Evolutionary conservation across 148 eudicot genomes (phyloP).

Genomic region (Chenopodium berlandieri): DNA sequence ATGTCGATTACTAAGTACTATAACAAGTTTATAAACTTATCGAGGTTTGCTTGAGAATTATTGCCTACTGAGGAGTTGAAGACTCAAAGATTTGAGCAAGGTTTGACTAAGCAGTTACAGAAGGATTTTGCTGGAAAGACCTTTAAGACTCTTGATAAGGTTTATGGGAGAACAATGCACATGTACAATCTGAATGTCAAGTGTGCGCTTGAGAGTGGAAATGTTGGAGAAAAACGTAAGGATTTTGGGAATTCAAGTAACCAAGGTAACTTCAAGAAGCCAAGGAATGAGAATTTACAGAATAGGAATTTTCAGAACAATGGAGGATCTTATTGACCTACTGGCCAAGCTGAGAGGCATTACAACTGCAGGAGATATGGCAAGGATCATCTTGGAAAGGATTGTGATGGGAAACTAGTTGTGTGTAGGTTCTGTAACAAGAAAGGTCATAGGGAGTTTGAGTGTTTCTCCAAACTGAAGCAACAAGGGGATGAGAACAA

Average conservation of each 20-base stretch:
- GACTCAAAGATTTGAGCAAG: not conserved
- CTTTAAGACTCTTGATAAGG: not conserved
- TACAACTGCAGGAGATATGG: not conserved
- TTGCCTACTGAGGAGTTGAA: not conserved
- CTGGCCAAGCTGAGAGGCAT: no score
- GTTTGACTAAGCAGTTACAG: not conserved
- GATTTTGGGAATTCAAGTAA: no score
- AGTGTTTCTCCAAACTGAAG: not conserved
- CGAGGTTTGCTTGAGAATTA: not conserved
- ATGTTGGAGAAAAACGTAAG: no score
- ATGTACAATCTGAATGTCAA: no score
- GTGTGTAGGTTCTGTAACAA: not conserved
- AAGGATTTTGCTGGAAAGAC: not conserved
- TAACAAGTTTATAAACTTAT: not conserved
- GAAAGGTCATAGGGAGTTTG: not conserved
- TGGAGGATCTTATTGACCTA: not conserved
- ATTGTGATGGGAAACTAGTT: not conserved
- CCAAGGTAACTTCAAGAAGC: no score
- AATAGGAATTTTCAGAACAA: no score
- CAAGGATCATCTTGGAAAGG: not conserved
- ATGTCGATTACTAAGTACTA: no score
- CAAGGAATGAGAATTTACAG: no score
- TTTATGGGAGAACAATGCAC: not conserved
- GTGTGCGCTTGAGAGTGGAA: not conserved
- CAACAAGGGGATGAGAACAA: not conserved